A percentile compares a stretch with the other conserved stretches of the same genome.
Evolutionary conservation across 2,329 filamentous ascomycete species (phyloP).

Genomic region (Fusarium mundagurra): DNA sequence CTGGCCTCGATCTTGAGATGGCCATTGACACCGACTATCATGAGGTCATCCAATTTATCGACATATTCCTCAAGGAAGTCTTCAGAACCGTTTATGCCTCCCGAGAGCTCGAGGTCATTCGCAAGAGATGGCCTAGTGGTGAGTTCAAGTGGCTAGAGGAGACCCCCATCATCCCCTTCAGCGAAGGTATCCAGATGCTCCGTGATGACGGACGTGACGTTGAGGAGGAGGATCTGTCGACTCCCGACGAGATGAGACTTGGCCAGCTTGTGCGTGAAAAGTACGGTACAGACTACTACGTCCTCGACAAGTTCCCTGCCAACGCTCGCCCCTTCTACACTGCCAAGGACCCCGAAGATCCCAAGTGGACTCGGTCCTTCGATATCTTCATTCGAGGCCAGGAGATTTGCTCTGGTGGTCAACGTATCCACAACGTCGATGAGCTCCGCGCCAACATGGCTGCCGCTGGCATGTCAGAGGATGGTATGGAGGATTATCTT

Average conservation of each 20-base stretch:
- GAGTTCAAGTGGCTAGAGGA: conserved; percentile 88
- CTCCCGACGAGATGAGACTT: conserved; percentile 85
- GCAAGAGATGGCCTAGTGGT: conserved; percentile 84
- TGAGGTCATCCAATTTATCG: conserved; percentile 82
- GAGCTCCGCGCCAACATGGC: conserved; percentile 83
- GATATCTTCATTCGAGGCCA: conserved; percentile 95
- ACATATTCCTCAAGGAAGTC: conserved; percentile 83
- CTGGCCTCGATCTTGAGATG: conserved; percentile 93
- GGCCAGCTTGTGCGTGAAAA: conserved; percentile 87
- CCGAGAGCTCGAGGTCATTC: conserved; percentile 80
- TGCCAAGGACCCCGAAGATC: conserved; percentile 80
- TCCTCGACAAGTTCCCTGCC: conserved; percentile 91
- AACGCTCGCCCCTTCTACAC: conserved; percentile 91
- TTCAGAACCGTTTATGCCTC: conserved; percentile 54
- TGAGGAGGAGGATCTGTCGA: conserved; percentile 80
- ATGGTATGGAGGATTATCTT: conserved; percentile 91
- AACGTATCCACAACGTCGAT: conserved; percentile 86
- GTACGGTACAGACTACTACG: conserved; percentile 90
- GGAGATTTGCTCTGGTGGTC: conserved; percentile 90
- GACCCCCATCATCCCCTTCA: conserved; percentile 83
- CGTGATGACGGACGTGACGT: conserved; percentile 84
- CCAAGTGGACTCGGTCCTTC: conserved; percentile 86
- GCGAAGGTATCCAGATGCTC: conserved; percentile 81
- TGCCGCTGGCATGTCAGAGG: conserved; percentile 77
- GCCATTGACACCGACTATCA: conserved; percentile 88